These are phyloP conservation scores for Rhynchosporium agropyri DNA, from an alignment of 2,329 filamentous ascomycete genomes.

Conservation along the genomic window DNA sequence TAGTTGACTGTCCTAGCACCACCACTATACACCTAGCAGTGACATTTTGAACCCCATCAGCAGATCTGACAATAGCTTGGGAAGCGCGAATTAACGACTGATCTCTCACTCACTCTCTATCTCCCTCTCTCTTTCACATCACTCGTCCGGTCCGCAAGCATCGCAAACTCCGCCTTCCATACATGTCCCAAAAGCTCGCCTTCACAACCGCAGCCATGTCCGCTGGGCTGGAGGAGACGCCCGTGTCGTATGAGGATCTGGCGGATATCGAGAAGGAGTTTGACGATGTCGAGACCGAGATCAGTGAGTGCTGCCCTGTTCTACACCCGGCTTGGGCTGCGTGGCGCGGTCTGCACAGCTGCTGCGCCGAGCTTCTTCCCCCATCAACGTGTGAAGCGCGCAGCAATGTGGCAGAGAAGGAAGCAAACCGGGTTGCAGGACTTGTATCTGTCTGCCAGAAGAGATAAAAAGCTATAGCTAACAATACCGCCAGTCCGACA, in stretches of 20 bases:
- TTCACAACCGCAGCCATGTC: constrained; percentile 41
- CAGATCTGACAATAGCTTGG: too few species aligned
- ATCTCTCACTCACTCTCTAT: neutral
- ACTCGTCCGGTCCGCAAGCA: neutral
- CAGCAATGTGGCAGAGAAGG: neutral
- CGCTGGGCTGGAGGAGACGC: constrained; percentile 45
- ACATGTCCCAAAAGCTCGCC: constrained; percentile 37
- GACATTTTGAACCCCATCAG: constrained; percentile 9
- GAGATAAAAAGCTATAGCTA: constrained; percentile 20
- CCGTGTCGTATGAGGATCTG: constrained; percentile 74
- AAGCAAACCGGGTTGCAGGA: neutral
- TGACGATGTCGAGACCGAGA: constrained; percentile 78
- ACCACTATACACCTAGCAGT: constrained; percentile 1
- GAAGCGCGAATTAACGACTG: neutral
- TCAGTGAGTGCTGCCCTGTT: constrained; percentile 56
- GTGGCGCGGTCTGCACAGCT: neutral
- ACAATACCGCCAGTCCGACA: constrained; percentile 62
- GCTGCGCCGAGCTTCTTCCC: neutral
- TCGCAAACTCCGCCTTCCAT: neutral
- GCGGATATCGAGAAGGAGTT: constrained; percentile 81
- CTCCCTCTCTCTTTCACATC: neutral
- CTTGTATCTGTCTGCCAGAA: neutral
- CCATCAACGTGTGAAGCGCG: neutral
- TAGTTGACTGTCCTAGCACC: neutral
- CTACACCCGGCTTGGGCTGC: neutral